Percentiles rank a stretch among this genome's conserved stretches.
These are phyloP conservation scores for Arachis hypogaea DNA, from an alignment of 306 rosid species.

Conservation along the genomic window DNA sequence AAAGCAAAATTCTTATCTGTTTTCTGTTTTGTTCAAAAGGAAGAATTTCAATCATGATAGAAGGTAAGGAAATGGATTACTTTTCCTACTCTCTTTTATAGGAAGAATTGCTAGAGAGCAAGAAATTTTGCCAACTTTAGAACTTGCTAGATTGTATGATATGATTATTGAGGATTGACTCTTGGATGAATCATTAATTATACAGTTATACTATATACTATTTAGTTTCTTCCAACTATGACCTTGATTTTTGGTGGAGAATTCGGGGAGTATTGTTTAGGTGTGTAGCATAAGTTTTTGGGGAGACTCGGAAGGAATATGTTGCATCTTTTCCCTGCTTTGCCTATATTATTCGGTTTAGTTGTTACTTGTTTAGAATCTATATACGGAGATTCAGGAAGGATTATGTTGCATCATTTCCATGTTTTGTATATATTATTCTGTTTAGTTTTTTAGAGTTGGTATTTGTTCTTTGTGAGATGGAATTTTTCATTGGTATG, in stretches of 20 bases:
- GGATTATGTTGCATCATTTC: conserved; percentile 12
- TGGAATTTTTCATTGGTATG: conserved; percentile 23
- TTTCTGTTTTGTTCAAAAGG: conserved; percentile 1
- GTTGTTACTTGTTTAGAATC: no score
- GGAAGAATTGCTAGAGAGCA: no score
- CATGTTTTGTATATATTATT: conserved; percentile 12
- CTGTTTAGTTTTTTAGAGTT: neutral
- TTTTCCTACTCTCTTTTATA: neutral
- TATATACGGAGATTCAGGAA: neutral
- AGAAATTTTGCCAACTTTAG: no score
- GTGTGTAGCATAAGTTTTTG: neutral
- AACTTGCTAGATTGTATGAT: no score
- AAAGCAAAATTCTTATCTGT: conserved; percentile 4
- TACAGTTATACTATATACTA: no score
- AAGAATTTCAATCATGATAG: neutral
- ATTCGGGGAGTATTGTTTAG: no score
- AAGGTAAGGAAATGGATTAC: neutral
- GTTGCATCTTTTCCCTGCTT: conserved; percentile 12
- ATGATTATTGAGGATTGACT: no score
- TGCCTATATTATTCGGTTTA: conserved; percentile 11
- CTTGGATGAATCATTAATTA: no score
- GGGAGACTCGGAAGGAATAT: neutral
- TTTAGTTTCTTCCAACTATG: no score
- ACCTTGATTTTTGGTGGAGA: no score
- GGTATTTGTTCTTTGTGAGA: conserved; percentile 17